A percentile compares a stretch with the other conserved stretches of the same genome.
phyloP scores from a whole-genome alignment of 163 green algal genomes.

The Chloroidium sp. region DNA sequence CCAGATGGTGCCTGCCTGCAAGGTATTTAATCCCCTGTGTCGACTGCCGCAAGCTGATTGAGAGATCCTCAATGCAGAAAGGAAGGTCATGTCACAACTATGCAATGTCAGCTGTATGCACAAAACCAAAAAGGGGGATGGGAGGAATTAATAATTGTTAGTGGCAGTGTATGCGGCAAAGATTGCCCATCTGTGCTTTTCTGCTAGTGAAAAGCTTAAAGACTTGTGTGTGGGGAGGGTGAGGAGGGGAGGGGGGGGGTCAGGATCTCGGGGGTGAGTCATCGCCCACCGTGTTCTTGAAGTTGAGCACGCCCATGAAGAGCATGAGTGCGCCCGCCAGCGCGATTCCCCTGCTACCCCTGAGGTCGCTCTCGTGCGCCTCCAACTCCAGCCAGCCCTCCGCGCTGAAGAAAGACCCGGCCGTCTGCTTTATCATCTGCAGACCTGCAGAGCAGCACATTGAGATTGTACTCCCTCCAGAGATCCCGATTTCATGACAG shows the following conservation, averaged over 20 bases:
- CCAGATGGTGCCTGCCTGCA: background rate
- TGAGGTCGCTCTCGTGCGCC: slow-evolving; percentile 64
- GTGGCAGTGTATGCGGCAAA: background rate
- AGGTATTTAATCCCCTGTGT: too few relatives aligned
- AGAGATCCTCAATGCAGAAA: background rate
- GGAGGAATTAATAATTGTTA: background rate
- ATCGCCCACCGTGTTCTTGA: slow-evolving; percentile 41
- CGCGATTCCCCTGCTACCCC: slow-evolving; percentile 69
- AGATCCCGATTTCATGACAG: too few relatives aligned
- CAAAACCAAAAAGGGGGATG: background rate
- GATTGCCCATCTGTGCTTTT: background rate
- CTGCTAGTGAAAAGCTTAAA: background rate
- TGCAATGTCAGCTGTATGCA: background rate
- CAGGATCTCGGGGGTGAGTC: background rate
- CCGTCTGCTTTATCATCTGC: slow-evolving; percentile 43
- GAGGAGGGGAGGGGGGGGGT: too few relatives aligned
- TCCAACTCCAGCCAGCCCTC: slow-evolving; percentile 79
- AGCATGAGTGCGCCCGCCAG: slow-evolving; percentile 42
- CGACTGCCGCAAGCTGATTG: background rate
- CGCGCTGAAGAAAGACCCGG: slow-evolving; percentile 28
- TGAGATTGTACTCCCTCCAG: too few relatives aligned
- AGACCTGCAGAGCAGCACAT: slow-evolving; percentile 20
- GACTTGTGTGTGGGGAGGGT: too few relatives aligned
- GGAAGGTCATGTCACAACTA: background rate
- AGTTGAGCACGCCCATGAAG: slow-evolving; percentile 65